phyloP scores from a whole-genome alignment of 2,329 filamentous ascomycete species.

The Cordyceps javanica region DNA sequence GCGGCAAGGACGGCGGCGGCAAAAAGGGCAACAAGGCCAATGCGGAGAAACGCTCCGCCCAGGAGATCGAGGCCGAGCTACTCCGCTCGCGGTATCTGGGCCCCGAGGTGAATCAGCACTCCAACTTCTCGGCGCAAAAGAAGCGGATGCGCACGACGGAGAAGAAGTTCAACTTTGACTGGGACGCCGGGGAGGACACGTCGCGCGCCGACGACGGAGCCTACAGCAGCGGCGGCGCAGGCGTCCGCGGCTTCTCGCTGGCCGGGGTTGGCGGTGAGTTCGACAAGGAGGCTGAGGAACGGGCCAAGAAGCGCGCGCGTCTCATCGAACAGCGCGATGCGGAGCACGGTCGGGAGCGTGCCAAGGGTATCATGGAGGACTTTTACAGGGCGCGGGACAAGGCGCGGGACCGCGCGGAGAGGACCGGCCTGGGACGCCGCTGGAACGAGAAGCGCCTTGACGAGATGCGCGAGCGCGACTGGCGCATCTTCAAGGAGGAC shows the following conservation, averaged over 20 bases:
- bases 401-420: conserved; percentile 64
- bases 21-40: conserved; percentile 32
- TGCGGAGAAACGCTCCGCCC: conserved; percentile 38
- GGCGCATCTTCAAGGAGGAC: conserved; percentile 99
- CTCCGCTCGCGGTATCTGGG: conserved; percentile 85
- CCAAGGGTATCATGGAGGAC: conserved; percentile 77
- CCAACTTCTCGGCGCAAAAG: conserved; percentile 90
- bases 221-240: conserved; percentile 44
- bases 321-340: conserved; percentile 68
- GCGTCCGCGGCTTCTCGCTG: conserved; percentile 30
- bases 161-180: conserved; percentile 98
- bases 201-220: conserved; percentile 62
- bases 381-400: conserved; percentile 56
- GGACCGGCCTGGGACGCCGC: conserved; percentile 79
- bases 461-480: conserved; percentile 95
- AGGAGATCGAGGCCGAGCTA: conserved; percentile 66
- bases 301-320: conserved; percentile 53
- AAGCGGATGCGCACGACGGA: conserved; percentile 89
- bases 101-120: conserved; percentile 72
- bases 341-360: conserved; percentile 70
- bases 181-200: conserved; percentile 93
- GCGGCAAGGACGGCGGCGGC: conserved; percentile 21
- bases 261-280: conserved; percentile 46
- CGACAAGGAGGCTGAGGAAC: conserved; percentile 49
- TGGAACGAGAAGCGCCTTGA: conserved; percentile 91